phyloP scores from a whole-genome alignment of 2,329 filamentous ascomycete species.

The Macrophomina pseudophaseolina region DNA sequence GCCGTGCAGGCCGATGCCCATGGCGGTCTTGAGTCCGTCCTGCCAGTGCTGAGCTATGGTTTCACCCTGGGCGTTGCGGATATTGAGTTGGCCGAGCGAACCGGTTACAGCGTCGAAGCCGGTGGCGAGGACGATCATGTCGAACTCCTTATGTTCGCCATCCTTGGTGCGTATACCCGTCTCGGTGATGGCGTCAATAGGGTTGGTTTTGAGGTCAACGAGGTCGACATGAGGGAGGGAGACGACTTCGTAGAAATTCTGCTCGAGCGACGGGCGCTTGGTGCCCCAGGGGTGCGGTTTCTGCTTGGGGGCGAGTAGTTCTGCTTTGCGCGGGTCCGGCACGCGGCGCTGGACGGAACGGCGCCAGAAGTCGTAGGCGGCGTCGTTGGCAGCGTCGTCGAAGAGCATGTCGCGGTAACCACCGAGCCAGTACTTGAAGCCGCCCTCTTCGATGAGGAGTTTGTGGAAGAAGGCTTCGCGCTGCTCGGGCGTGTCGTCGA shows the following conservation, averaged over 20 bases:
- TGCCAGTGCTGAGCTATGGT: background rate
- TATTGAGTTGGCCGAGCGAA: background rate
- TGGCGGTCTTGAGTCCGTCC: background rate
- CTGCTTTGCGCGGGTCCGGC: slow-evolving; percentile 55
- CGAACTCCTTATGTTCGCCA: slow-evolving; percentile 58
- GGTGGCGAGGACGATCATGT: slow-evolving; percentile 57
- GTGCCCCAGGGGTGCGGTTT: slow-evolving; percentile 54
- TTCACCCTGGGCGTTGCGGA: background rate
- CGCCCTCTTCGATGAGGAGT: slow-evolving; percentile 41
- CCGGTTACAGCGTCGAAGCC: slow-evolving; percentile 51
- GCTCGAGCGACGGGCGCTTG: slow-evolving; percentile 38
- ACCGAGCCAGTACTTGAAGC: slow-evolving; percentile 44
- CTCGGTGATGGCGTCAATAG: slow-evolving; percentile 54
- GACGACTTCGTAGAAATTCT: slow-evolving; percentile 48
- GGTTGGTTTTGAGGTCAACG: slow-evolving; percentile 44
- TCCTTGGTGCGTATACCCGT: slow-evolving; percentile 56
- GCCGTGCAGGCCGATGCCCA: slow-evolving; percentile 33
- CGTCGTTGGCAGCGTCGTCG: slow-evolving; percentile 31
- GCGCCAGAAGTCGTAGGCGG: slow-evolving; percentile 31
- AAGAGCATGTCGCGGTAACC: slow-evolving; percentile 35
- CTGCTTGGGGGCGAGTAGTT: slow-evolving; percentile 57
- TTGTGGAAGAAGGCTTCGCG: slow-evolving; percentile 31
- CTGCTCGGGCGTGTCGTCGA: slow-evolving; percentile 31
- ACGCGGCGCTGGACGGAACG: slow-evolving; percentile 38
- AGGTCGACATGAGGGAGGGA: slow-evolving; percentile 54